These are phyloP conservation scores for Rhodotorula sp. DNA, from an alignment of 1,284 basidiomycete species.

Conservation along the genomic window DNA sequence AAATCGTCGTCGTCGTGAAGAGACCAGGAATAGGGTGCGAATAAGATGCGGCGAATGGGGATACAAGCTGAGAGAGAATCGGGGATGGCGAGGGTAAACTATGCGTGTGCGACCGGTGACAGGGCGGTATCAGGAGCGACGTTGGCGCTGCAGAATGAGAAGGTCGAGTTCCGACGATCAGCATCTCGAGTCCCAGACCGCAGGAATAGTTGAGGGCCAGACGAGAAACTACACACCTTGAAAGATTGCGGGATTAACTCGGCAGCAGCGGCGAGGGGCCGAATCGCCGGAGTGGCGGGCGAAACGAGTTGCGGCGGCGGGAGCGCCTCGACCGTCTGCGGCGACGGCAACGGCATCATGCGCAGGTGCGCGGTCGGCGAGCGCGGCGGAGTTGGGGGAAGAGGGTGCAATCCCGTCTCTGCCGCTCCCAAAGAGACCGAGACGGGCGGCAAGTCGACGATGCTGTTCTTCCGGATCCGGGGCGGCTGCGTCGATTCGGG, in stretches of 20 bases:
- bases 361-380: not conserved
- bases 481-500: not conserved
- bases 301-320: not conserved
- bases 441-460: conserved; percentile 11
- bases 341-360: not conserved
- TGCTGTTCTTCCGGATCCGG: not conserved
- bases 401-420: not conserved
- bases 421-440: not conserved
- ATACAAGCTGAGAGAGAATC: no score
- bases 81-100: no score
- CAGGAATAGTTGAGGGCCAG: not conserved
- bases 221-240: not conserved
- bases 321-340: not conserved
- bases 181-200: not conserved
- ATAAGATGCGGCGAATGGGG: no score
- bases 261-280: not conserved
- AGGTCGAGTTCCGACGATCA: not conserved
- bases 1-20: no score
- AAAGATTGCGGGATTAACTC: not conserved
- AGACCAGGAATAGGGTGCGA: no score
- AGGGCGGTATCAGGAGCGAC: not conserved
- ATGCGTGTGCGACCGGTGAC: no score
- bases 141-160: not conserved
- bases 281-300: not conserved
- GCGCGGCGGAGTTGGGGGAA: not conserved